Percentiles rank a stretch among this genome's conserved stretches.
Evolutionary conservation across 2,329 filamentous ascomycete species (phyloP).

Genomic region (Sarocladium oryzae): DNA sequence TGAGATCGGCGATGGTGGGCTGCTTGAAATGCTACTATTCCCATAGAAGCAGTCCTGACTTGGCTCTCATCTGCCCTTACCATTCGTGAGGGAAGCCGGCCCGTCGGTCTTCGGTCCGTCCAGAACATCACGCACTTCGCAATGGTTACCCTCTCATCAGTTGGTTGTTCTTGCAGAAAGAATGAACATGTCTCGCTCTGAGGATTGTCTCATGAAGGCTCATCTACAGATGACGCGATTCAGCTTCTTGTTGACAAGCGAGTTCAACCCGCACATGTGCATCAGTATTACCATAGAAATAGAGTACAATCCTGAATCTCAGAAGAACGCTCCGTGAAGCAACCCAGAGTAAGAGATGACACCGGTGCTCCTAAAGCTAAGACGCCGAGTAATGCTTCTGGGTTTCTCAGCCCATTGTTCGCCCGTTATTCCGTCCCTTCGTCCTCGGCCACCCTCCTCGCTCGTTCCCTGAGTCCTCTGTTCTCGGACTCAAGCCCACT

Average conservation of each 20-base stretch:
- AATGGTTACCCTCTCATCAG: background rate
- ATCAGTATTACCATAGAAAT: background rate
- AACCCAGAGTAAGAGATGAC: slow-evolving; percentile 1
- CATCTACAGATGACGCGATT: too few species aligned
- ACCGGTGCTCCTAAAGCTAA: background rate
- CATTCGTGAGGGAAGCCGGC: background rate
- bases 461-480: slow-evolving; percentile 57
- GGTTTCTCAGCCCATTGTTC: too few species aligned
- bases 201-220: too few species aligned
- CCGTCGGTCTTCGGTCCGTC: background rate
- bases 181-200: too few species aligned
- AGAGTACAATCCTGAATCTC: background rate
- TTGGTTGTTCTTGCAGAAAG: too few species aligned
- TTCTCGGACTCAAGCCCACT: slow-evolving; percentile 72
- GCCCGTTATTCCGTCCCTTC: slow-evolving; percentile 12
- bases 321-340: background rate
- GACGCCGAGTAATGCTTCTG: background rate
- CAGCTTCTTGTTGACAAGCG: background rate
- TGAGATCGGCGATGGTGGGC: background rate
- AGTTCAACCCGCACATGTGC: background rate
- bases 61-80: too few species aligned
- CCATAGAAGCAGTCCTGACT: too few species aligned
- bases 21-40: background rate
- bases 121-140: background rate
- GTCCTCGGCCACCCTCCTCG: slow-evolving; percentile 34